Conservation (phyloP, 371 early-diverging fungal species). For the Circinella umbellata region DNA sequence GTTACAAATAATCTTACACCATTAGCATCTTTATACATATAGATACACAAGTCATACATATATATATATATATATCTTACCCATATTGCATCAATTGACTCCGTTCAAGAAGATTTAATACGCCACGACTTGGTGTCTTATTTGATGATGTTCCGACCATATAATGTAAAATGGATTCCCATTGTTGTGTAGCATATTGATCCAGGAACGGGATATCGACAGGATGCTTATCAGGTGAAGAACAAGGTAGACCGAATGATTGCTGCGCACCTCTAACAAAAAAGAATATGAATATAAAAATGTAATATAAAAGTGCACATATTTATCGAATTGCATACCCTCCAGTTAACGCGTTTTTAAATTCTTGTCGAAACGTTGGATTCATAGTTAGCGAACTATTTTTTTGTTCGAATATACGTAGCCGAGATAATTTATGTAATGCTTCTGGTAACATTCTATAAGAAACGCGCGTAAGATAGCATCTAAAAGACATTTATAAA, state of each 20-base stretch:
- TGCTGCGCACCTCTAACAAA: slow-evolving; percentile 71
- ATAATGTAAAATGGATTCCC: slow-evolving; percentile 94
- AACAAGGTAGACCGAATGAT: slow-evolving; percentile 81
- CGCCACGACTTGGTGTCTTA: slow-evolving; percentile 73
- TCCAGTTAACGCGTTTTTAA: slow-evolving; percentile 90
- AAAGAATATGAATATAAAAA: neutral
- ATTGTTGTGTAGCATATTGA: slow-evolving; percentile 80
- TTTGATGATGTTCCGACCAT: slow-evolving; percentile 91
- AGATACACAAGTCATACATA: neutral
- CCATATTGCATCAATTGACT: slow-evolving; percentile 73
- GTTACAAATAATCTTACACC: no score
- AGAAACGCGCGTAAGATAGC: neutral
- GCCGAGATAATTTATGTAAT: slow-evolving; percentile 66
- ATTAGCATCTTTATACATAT: no score
- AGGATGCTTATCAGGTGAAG: slow-evolving; percentile 68
- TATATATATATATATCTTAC: slow-evolving; percentile 18
- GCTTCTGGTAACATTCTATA: slow-evolving; percentile 63
- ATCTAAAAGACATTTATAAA: neutral
- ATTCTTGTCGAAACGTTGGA: slow-evolving; percentile 74
- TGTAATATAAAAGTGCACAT: no score
- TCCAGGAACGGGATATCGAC: slow-evolving; percentile 78
- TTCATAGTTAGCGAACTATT: slow-evolving; percentile 59
- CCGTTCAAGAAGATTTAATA: slow-evolving; percentile 74
- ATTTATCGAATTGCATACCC: slow-evolving; percentile 57
- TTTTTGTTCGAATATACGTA: slow-evolving; percentile 68